Evolutionary conservation across 169 alveolate genomes (phyloP).

Genomic region (Eimeria sp.): DNA sequence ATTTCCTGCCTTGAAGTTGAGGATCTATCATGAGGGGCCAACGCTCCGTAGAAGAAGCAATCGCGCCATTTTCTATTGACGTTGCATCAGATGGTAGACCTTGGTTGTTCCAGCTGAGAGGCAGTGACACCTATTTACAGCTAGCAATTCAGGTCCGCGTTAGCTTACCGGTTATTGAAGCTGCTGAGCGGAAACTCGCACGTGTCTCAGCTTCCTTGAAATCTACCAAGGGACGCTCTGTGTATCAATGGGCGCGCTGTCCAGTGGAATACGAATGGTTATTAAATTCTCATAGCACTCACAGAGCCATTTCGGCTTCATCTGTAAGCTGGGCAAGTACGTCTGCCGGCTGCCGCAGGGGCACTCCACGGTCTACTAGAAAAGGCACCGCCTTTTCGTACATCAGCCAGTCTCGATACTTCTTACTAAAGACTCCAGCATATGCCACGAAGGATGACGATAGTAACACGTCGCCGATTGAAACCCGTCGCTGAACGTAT

Average conservation of each 20-base stretch:
- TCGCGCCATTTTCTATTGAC: slow-evolving; percentile 97
- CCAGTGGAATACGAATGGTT: not conserved
- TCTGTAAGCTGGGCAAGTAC: slow-evolving; percentile 94
- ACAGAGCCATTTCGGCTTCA: slow-evolving; percentile 95
- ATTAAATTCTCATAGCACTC: not conserved
- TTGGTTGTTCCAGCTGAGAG: slow-evolving; percentile 93
- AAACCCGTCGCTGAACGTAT: slow-evolving; percentile 89
- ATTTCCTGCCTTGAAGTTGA: slow-evolving; percentile 97
- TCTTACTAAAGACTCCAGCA: slow-evolving; percentile 98
- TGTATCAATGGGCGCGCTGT: not conserved
- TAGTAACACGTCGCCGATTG: slow-evolving; percentile 96
- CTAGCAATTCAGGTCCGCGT: not conserved
- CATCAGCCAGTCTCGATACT: slow-evolving; percentile 94
- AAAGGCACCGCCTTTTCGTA: slow-evolving; percentile 89
- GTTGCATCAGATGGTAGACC: slow-evolving; percentile 98
- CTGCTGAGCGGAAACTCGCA: not conserved
- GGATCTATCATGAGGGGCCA: slow-evolving; percentile 98
- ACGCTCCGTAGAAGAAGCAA: slow-evolving; percentile 96
- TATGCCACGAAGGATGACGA: slow-evolving; percentile 97
- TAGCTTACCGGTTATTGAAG: not conserved
- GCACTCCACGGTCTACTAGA: slow-evolving; percentile 91
- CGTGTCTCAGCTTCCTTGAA: not conserved
- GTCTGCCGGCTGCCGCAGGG: slow-evolving; percentile 91
- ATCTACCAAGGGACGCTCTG: not conserved
- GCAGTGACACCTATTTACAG: not conserved